Percentiles rank a stretch among this genome's conserved stretches.
Evolutionary conservation across 2,329 filamentous ascomycete genomes (phyloP).

Genomic region (Myrmaecium sp.): DNA sequence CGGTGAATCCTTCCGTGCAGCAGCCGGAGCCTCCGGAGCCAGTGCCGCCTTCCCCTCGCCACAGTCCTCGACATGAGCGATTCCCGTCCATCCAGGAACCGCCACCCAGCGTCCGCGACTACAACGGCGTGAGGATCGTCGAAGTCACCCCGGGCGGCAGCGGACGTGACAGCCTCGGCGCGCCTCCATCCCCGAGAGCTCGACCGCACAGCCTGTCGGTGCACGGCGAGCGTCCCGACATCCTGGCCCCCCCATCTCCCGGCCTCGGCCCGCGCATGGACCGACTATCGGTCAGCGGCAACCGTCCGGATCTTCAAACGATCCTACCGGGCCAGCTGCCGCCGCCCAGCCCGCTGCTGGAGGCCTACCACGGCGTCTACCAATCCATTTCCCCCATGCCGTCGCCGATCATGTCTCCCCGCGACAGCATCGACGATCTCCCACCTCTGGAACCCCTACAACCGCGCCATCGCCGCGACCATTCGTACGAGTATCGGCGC

Average conservation of each 20-base stretch:
- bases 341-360: slow-evolving; percentile 69
- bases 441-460: slow-evolving; percentile 16
- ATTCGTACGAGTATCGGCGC: slow-evolving; percentile 12
- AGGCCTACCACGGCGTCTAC: slow-evolving; percentile 86
- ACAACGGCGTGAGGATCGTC: slow-evolving; percentile 18
- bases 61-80: too few relatives aligned
- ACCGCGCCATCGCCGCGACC: slow-evolving; percentile 11
- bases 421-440: slow-evolving; percentile 32
- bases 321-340: slow-evolving; percentile 29
- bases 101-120: not conserved
- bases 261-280: slow-evolving; percentile 26
- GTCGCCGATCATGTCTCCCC: slow-evolving; percentile 50
- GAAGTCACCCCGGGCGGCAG: slow-evolving; percentile 26
- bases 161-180: slow-evolving; percentile 12
- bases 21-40: slow-evolving; percentile 12
- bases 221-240: slow-evolving; percentile 11
- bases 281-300: slow-evolving; percentile 29
- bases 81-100: not conserved
- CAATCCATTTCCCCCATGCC: slow-evolving; percentile 93
- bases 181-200: slow-evolving; percentile 15
- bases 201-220: slow-evolving; percentile 18
- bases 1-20: too few relatives aligned
- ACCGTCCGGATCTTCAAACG: slow-evolving; percentile 22
- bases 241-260: slow-evolving; percentile 6
- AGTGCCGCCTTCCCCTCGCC: slow-evolving; percentile 12